Conservation (phyloP, 169 alveolate species). For the Plasmodium vivax region DNA sequence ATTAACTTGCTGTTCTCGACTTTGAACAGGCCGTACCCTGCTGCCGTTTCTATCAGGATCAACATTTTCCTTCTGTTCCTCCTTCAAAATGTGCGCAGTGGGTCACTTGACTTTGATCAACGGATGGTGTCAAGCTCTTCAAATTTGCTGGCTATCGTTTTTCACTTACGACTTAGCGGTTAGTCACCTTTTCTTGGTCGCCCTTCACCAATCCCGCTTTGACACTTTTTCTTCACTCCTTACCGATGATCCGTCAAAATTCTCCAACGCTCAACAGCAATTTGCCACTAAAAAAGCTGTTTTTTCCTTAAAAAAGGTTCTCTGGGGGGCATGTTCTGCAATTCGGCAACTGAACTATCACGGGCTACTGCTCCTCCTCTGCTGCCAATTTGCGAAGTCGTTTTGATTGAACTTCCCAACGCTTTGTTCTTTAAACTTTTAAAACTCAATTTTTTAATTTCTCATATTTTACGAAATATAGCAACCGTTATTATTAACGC, state of each 20-base stretch:
- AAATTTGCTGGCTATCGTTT: not conserved
- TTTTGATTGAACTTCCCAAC: not conserved
- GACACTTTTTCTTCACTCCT: not conserved
- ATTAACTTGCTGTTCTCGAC: conserved; percentile 92
- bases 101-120: not conserved
- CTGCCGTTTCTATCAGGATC: conserved; percentile 98
- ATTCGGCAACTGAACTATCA: not conserved
- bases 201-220: not conserved
- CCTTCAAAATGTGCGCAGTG: not conserved
- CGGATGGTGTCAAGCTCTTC: not conserved
- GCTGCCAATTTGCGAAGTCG: not conserved
- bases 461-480: not conserved
- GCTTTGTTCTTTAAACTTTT: not conserved
- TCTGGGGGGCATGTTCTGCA: not conserved
- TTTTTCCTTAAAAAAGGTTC: not conserved
- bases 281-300: not conserved
- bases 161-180: not conserved
- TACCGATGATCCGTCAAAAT: not conserved
- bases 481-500: not conserved
- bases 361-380: not conserved
- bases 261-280: not conserved
- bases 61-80: conserved; percentile 88
- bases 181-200: not conserved
- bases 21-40: conserved; percentile 98
- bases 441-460: not conserved